These are phyloP conservation scores for Hemileia vastatrix DNA, from an alignment of 1,284 basidiomycete species.

Conservation along the genomic window DNA sequence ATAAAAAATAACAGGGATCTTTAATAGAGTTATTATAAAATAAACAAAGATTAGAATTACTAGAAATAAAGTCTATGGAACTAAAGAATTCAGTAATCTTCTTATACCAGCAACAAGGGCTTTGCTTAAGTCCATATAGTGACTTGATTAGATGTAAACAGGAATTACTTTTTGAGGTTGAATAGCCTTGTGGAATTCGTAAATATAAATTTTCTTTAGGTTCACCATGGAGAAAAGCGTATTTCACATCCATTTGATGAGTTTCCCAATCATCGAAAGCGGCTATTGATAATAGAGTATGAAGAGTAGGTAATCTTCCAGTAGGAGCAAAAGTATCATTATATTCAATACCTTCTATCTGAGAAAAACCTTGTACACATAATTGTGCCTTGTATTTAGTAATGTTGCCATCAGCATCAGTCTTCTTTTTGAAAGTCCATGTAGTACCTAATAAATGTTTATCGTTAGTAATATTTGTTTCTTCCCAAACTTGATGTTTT, in stretches of 20 bases:
- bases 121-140: slow-evolving; percentile 7
- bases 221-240: neutral
- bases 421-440: no score
- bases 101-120: neutral
- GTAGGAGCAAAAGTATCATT: slow-evolving; percentile 5
- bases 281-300: neutral
- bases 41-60: neutral
- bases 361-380: no score
- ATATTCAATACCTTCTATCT: no score
- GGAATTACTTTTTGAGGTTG: neutral
- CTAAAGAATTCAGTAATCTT: neutral
- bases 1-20: neutral
- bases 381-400: no score
- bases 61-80: neutral
- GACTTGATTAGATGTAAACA: neutral
- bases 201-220: neutral
- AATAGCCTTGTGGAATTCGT: neutral
- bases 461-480: no score
- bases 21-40: neutral
- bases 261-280: neutral
- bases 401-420: no score
- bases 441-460: no score
- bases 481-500: neutral
- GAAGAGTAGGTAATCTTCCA: neutral
- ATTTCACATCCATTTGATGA: slow-evolving; percentile 2